A percentile compares a stretch with the other conserved stretches of the same genome.
These are phyloP conservation scores for Picochlorum sp. DNA, from an alignment of 139 green algal species.

Conservation along the genomic window DNA sequence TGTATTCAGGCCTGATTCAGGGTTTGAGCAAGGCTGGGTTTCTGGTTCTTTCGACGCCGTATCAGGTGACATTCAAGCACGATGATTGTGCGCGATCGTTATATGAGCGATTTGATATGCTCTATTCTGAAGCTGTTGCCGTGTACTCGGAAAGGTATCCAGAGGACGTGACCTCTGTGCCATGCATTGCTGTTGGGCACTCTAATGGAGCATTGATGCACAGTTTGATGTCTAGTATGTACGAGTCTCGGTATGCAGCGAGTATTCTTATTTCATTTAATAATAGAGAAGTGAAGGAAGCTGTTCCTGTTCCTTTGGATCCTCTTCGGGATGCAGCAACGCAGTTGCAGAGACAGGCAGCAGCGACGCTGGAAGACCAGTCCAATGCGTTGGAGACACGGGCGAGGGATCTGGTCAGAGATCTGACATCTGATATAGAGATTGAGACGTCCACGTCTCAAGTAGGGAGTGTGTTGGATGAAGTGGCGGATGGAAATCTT, in stretches of 20 bases:
- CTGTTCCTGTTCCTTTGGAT: constrained; percentile 68
- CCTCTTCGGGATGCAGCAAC: constrained; percentile 38
- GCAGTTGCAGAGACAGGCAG: no score
- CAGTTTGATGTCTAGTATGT: constrained; percentile 41
- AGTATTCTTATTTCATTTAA: constrained; percentile 88
- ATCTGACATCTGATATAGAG: constrained; percentile 22
- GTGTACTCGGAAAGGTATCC: constrained; percentile 18
- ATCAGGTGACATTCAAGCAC: constrained; percentile 75
- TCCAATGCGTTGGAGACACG: not conserved
- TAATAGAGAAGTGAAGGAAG: constrained; percentile 52
- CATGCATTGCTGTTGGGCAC: constrained; percentile 79
- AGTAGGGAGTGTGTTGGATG: constrained; percentile 68
- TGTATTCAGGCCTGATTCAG: constrained; percentile 63
- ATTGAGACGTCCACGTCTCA: constrained; percentile 73
- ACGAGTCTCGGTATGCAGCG: constrained; percentile 23
- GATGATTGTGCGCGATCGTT: constrained; percentile 66
- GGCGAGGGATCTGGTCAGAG: not conserved
- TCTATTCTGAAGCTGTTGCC: constrained; percentile 41
- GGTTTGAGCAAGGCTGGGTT: constrained; percentile 45
- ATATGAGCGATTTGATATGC: constrained; percentile 34
- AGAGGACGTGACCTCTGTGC: constrained; percentile 30
- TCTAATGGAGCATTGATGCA: constrained; percentile 75
- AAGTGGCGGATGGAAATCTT: constrained; percentile 52
- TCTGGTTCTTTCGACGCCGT: constrained; percentile 57
- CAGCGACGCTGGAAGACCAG: not conserved